Percentiles rank a stretch among this genome's conserved stretches.
Conservation (phyloP, 2,329 filamentous ascomycete species). For the Pezicula radicicola region DNA sequence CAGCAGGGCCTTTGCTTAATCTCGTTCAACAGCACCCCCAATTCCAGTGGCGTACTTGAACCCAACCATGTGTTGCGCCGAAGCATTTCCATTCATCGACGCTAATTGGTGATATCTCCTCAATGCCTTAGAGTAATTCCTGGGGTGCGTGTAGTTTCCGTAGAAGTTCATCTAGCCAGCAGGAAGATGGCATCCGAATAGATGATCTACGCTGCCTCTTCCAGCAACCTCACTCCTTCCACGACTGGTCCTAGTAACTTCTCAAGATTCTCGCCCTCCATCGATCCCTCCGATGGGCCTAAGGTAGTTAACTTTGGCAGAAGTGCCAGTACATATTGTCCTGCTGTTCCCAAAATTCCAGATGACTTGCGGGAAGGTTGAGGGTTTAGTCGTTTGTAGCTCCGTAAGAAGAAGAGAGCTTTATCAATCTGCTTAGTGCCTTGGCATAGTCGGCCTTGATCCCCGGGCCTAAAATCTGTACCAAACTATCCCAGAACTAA, state of each 20-base stretch:
- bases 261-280: not conserved
- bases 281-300: slow-evolving; percentile 30
- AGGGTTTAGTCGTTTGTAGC: no score
- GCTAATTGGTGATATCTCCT: slow-evolving; percentile 78
- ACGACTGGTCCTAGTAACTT: slow-evolving; percentile 46
- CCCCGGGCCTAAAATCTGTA: no score
- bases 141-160: slow-evolving; percentile 86
- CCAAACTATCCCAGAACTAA: no score
- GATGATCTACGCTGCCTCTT: slow-evolving; percentile 49
- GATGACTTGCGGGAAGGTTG: slow-evolving; percentile 49
- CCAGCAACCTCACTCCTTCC: slow-evolving; percentile 55
- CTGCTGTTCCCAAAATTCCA: slow-evolving; percentile 52
- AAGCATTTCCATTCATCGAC: slow-evolving; percentile 75
- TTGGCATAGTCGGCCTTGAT: no score
- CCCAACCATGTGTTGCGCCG: slow-evolving; percentile 92
- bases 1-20: slow-evolving; percentile 87
- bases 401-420: no score
- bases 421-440: no score
- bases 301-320: slow-evolving; percentile 63
- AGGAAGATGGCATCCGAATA: slow-evolving; percentile 84
- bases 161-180: slow-evolving; percentile 96
- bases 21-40: slow-evolving; percentile 72
- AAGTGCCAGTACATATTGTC: no score
- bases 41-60: slow-evolving; percentile 95
- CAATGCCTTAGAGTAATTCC: slow-evolving; percentile 77